These are phyloP conservation scores for Curvularia sp. DNA, from an alignment of 2,329 filamentous ascomycete genomes.

Conservation along the genomic window DNA sequence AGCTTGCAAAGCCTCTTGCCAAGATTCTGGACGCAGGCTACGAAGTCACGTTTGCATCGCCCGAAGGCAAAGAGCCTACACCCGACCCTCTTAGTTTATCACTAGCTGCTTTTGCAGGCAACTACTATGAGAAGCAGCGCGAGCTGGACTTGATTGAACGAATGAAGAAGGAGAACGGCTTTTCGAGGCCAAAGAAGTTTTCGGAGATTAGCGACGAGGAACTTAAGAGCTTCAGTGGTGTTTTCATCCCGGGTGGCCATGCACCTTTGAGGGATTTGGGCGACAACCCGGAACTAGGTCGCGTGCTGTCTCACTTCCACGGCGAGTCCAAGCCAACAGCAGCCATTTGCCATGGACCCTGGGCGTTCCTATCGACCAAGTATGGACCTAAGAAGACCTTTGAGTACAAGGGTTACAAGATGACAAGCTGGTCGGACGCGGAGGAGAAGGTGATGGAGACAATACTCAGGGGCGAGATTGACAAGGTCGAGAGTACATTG, in stretches of 20 bases:
- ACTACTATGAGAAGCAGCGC: conserved; percentile 53
- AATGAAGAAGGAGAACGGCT: conserved; percentile 57
- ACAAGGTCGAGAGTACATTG: conserved; percentile 52
- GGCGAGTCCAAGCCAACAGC: conserved; percentile 53
- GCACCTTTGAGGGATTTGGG: conserved; percentile 55
- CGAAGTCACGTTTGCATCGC: conserved; percentile 57
- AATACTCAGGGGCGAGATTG: conserved; percentile 51
- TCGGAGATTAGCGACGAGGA: conserved; percentile 51
- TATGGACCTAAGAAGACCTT: conserved; percentile 46
- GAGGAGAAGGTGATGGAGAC: conserved; percentile 58
- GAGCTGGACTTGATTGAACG: conserved; percentile 53
- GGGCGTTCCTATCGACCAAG: conserved; percentile 55
- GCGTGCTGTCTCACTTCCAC: conserved; percentile 54
- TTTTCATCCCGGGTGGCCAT: conserved; percentile 57
- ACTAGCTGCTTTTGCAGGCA: conserved; percentile 55
- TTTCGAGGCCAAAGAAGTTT: conserved; percentile 50
- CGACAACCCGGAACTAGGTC: conserved; percentile 52
- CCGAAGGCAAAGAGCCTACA: conserved; percentile 51
- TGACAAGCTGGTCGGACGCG: conserved; percentile 55
- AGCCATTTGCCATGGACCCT: conserved; percentile 57
- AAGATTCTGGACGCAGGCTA: conserved; percentile 44
- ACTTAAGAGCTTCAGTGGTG: conserved; percentile 49
- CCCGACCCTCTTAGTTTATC: conserved; percentile 54
- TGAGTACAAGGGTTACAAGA: conserved; percentile 56
- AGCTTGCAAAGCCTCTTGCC: conserved; percentile 42